These are phyloP conservation scores for Corylus heterophylla DNA, from an alignment of 306 rosid genomes.

Conservation along the genomic window DNA sequence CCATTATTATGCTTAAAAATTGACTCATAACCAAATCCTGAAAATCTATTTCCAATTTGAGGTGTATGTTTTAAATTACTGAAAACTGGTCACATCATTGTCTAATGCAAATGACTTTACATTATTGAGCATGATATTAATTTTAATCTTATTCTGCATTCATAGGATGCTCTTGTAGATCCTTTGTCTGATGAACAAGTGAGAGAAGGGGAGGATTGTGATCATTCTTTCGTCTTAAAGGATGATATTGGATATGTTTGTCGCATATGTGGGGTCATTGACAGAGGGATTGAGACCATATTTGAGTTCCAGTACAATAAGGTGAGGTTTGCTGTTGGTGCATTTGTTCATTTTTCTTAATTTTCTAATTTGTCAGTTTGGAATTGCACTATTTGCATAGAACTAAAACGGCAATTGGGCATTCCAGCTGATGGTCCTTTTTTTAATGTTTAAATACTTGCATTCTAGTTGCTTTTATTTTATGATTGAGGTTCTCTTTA, in stretches of 20 bases:
- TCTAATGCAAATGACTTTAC: background rate
- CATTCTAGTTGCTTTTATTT: background rate
- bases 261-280: slow-evolving; percentile 84
- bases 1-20: background rate
- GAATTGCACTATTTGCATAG: background rate
- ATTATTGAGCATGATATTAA: slow-evolving; percentile 3
- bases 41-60: background rate
- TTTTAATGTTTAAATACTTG: background rate
- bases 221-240: slow-evolving; percentile 84
- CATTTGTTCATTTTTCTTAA: background rate
- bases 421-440: background rate
- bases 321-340: slow-evolving; percentile 29
- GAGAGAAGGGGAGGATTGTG: slow-evolving; percentile 54
- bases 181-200: slow-evolving; percentile 43
- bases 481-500: too few relatives aligned
- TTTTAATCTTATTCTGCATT: slow-evolving; percentile 21
- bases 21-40: background rate
- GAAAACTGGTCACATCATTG: background rate
- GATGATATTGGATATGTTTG: slow-evolving; percentile 94
- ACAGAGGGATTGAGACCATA: slow-evolving; percentile 69
- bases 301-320: slow-evolving; percentile 83
- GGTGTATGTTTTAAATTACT: background rate
- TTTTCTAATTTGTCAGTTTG: background rate
- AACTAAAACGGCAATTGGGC: background rate
- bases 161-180: slow-evolving; percentile 55